A percentile compares a stretch with the other conserved stretches of the same genome.
phyloP scores from a whole-genome alignment of 352 stramenopile genomes.

The Achlya hypogyna region DNA sequence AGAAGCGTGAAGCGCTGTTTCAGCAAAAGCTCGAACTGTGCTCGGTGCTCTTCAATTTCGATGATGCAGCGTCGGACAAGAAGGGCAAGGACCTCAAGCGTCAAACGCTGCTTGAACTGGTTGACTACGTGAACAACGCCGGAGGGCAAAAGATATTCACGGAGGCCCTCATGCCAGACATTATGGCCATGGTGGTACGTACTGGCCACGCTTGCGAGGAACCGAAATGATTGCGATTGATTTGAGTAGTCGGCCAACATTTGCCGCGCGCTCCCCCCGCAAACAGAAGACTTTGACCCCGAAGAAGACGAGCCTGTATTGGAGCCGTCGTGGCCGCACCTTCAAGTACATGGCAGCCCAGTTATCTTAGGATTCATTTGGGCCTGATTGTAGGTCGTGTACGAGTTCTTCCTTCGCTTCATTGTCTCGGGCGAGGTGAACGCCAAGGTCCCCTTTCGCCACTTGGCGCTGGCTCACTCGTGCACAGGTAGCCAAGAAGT shows the following conservation, averaged over 20 bases:
- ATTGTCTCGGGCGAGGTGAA: conserved; percentile 97
- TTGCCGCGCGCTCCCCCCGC: conserved; percentile 86
- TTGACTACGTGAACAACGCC: conserved; percentile 98
- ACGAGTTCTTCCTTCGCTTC: conserved; percentile 99
- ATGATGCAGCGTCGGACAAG: conserved; percentile 92
- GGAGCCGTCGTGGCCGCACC: conserved; percentile 95
- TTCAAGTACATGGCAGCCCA: conserved; percentile 53
- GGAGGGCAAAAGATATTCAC: conserved; percentile 95
- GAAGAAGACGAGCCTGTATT: conserved; percentile 97
- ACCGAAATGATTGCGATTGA: not conserved
- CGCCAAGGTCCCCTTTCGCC: conserved; percentile 59
- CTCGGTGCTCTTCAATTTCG: conserved; percentile 95
- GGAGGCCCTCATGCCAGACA: conserved; percentile 93
- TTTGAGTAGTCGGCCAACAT: conserved; percentile 84
- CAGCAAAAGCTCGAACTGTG: conserved; percentile 95
- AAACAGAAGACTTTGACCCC: conserved; percentile 97
- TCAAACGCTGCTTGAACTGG: conserved; percentile 97
- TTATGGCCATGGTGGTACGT: conserved; percentile 86
- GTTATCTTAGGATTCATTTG: too few relatives aligned
- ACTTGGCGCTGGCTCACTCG: not conserved
- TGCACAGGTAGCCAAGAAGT: conserved; percentile 89
- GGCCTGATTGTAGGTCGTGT: conserved; percentile 93
- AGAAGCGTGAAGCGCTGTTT: conserved; percentile 87
- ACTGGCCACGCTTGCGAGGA: not conserved
- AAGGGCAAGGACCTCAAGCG: conserved; percentile 96